A percentile compares a stretch with the other conserved stretches of the same genome.
These are phyloP conservation scores for Calonectria pseudoturangicola DNA, from an alignment of 2,329 filamentous ascomycete species.

Conservation along the genomic window DNA sequence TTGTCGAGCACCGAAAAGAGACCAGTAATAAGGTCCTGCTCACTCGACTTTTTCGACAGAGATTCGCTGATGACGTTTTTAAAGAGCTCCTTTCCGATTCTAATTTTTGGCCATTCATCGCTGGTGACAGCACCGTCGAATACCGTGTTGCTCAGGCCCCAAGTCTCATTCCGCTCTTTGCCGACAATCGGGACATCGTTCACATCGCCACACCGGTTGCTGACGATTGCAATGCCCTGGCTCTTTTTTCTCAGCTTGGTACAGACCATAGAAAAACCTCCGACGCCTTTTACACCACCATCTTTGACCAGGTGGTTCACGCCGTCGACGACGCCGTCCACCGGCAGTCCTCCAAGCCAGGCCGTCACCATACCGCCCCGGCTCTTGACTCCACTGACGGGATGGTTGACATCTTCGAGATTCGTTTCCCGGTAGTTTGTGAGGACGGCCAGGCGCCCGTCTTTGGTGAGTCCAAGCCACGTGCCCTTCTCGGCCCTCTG, in stretches of 20 bases:
- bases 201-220: slow-evolving; percentile 73
- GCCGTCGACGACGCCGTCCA: slow-evolving; percentile 70
- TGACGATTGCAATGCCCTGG: slow-evolving; percentile 76
- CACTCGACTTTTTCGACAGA: slow-evolving; percentile 58
- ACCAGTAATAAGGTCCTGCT: slow-evolving; percentile 69
- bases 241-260: slow-evolving; percentile 72
- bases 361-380: slow-evolving; percentile 79
- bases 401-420: slow-evolving; percentile 68
- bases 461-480: slow-evolving; percentile 78
- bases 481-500: slow-evolving; percentile 78
- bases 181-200: slow-evolving; percentile 76
- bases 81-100: slow-evolving; percentile 69
- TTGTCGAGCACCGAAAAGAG: slow-evolving; percentile 74
- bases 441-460: slow-evolving; percentile 77
- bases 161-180: slow-evolving; percentile 69
- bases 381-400: slow-evolving; percentile 73
- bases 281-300: slow-evolving; percentile 74
- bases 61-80: slow-evolving; percentile 64
- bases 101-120: slow-evolving; percentile 77
- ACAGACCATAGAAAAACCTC: slow-evolving; percentile 80
- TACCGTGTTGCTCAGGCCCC: slow-evolving; percentile 78
- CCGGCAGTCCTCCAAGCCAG: slow-evolving; percentile 72
- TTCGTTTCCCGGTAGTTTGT: slow-evolving; percentile 79
- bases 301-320: slow-evolving; percentile 71
- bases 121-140: slow-evolving; percentile 66